These are phyloP conservation scores for Poteriospumella lacustris DNA, from an alignment of 108 stramenopile genomes.

Conservation along the genomic window DNA sequence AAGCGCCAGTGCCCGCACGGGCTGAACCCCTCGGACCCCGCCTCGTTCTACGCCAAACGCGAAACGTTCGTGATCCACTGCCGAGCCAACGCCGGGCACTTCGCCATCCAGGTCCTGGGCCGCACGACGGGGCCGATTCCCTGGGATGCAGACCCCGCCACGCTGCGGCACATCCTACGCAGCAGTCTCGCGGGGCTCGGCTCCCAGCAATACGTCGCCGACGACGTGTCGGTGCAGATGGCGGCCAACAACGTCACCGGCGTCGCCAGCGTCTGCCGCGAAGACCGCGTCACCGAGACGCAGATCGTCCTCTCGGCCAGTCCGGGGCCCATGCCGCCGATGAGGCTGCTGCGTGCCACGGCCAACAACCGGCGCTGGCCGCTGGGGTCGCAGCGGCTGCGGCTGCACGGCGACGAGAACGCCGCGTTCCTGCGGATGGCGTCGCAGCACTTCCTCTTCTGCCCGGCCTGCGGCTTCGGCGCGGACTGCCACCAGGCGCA, in stretches of 20 bases:
- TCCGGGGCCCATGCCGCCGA: background rate
- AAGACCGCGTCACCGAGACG: background rate
- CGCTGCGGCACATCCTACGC: background rate
- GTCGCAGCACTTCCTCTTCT: background rate
- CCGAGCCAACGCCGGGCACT: background rate
- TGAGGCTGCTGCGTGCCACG: background rate
- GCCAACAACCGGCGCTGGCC: background rate
- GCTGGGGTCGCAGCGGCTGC: background rate
- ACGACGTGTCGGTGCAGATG: background rate
- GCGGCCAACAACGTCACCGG: background rate
- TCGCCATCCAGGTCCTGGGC: constrained; percentile 1
- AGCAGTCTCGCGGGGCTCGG: background rate
- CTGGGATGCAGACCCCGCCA: constrained; percentile 12
- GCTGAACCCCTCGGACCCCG: background rate
- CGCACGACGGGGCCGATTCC: constrained; percentile 1
- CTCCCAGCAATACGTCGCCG: background rate
- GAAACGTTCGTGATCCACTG: constrained; percentile 13
- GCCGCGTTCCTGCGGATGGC: background rate
- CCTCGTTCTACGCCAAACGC: background rate
- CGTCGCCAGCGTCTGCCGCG: background rate
- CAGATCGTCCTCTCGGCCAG: background rate
- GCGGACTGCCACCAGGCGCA: too few relatives aligned
- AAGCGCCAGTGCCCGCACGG: constrained; percentile 35
- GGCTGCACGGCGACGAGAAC: background rate
- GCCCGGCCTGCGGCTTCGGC: background rate